Evolutionary conservation across 2,329 filamentous ascomycete species (phyloP), one percentile per base, ranked within the genome.

Genomic region (Claviceps sp.): DNA sequence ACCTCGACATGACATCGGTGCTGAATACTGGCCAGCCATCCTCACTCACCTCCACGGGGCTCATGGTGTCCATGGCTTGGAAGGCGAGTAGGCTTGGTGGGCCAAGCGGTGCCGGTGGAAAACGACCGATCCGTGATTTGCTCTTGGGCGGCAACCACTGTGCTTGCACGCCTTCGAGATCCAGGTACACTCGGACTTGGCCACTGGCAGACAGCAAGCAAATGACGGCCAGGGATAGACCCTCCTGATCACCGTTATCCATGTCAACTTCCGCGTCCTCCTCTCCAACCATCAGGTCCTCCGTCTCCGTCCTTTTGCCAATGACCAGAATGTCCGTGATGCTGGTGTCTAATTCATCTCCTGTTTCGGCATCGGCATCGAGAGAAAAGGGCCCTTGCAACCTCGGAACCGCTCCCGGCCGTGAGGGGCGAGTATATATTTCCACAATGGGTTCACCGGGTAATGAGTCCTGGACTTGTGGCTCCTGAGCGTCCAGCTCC

Each of bases 1-100:
- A 84, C 37, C 79, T 73, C 4, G 80, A 83, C 42, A 73, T 77
- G 51, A 77, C 74, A 56, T 84, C 81, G 5, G 70, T 61, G 57
- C 78, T 82, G 58, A 84, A 82, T 41, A 81, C 72, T 5, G 81
- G 81, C 81, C 81, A 84, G 57, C 72, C 72, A 44, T 76, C 75
- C 41, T 77, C 71, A 53, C 66, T 74, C 45, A 78, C 70, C 61
- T 84, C 81, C 6, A 71, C 65, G 0, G 72, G 68, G 50, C 68
- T 73, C 61, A 81, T 72, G 3, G 78, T 79, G 56, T 84, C 81
- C 50, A 84, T 71, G 34, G 77, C 77, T 58, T 84, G 79, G 61
- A 83, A 82, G 0, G 77, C 78, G 26, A 83, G 67, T 9, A 84
- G 68, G 0, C 73, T 70, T 2, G 76, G 76, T 2, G 70, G 61